These are phyloP conservation scores for Sporothrix curviconia DNA, from an alignment of 2,329 filamentous ascomycete genomes.

Conservation along the genomic window DNA sequence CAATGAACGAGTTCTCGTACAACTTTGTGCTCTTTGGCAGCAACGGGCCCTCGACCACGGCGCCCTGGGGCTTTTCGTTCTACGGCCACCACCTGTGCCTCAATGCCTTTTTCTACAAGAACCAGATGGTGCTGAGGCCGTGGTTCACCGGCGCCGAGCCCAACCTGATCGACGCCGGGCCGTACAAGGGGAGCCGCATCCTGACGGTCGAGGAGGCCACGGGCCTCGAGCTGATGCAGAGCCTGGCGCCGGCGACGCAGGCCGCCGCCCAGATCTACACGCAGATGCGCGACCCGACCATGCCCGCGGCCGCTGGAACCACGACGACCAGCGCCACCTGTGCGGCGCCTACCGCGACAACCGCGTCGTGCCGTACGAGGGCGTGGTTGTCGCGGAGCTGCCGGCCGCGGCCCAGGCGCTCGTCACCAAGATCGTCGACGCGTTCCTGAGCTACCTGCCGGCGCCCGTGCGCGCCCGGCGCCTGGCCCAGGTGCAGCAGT, in stretches of 20 bases:
- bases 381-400: conserved; percentile 49
- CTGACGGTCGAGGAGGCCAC: conserved; percentile 57
- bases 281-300: conserved; percentile 54
- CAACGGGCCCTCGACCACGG: conserved; percentile 43
- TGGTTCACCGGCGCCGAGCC: conserved; percentile 79
- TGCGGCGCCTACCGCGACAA: conserved; percentile 77
- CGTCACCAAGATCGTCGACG: conserved; percentile 51
- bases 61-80: conserved; percentile 66
- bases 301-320: conserved; percentile 70
- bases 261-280: conserved; percentile 50
- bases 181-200: conserved; percentile 57
- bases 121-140: conserved; percentile 62
- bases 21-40: conserved; percentile 28
- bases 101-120: conserved; percentile 58
- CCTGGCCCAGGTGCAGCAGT: conserved; percentile 45
- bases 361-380: conserved; percentile 67
- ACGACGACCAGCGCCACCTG: conserved; percentile 70
- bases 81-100: conserved; percentile 77
- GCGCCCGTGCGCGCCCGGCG: conserved; percentile 45
- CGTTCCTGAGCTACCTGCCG: conserved; percentile 66
- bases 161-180: conserved; percentile 62
- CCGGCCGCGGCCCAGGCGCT: conserved; percentile 42
- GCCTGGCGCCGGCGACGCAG: conserved; percentile 41
- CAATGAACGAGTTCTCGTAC: conserved; percentile 70
- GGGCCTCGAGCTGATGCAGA: conserved; percentile 65